A percentile compares a stretch with the other conserved stretches of the same genome.
Conservation (phyloP, 768 basidiomycete species). For the Pleurotus pulmonarius region DNA sequence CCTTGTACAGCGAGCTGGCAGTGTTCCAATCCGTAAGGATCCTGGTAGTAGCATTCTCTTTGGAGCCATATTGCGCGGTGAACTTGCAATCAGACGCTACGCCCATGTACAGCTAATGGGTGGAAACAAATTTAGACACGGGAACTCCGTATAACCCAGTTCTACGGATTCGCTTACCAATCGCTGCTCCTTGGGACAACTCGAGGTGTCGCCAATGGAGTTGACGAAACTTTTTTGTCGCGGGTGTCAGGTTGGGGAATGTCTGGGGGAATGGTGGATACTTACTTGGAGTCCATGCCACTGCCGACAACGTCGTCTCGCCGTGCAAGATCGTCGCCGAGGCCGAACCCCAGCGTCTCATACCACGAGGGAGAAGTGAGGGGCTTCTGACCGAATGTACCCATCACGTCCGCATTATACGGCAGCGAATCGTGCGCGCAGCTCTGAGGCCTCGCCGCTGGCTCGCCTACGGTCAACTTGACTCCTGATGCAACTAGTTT, state of each 20-base stretch:
- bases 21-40: slow-evolving; percentile 80
- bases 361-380: slow-evolving; percentile 27
- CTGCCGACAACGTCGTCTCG: slow-evolving; percentile 56
- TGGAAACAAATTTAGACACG: background rate
- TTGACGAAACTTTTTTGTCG: slow-evolving; percentile 51
- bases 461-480: background rate
- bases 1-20: slow-evolving; percentile 72
- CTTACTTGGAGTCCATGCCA: slow-evolving; percentile 53
- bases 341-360: slow-evolving; percentile 30
- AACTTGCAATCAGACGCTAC: slow-evolving; percentile 88
- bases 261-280: slow-evolving; percentile 8
- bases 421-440: slow-evolving; percentile 71
- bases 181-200: slow-evolving; percentile 72
- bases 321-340: slow-evolving; percentile 32
- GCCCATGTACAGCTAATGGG: slow-evolving; percentile 65
- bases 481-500: slow-evolving; percentile 23
- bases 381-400: slow-evolving; percentile 43
- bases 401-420: slow-evolving; percentile 59
- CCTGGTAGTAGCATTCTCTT: slow-evolving; percentile 64
- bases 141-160: too few relatives aligned
- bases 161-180: slow-evolving; percentile 40
- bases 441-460: slow-evolving; percentile 29
- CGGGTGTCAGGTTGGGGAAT: background rate
- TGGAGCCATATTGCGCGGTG: slow-evolving; percentile 56
- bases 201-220: slow-evolving; percentile 62